Percentiles rank a stretch among this genome's conserved stretches.
phyloP scores from a whole-genome alignment of 2,329 filamentous ascomycete species.

The Verticillium zaregamsianum region DNA sequence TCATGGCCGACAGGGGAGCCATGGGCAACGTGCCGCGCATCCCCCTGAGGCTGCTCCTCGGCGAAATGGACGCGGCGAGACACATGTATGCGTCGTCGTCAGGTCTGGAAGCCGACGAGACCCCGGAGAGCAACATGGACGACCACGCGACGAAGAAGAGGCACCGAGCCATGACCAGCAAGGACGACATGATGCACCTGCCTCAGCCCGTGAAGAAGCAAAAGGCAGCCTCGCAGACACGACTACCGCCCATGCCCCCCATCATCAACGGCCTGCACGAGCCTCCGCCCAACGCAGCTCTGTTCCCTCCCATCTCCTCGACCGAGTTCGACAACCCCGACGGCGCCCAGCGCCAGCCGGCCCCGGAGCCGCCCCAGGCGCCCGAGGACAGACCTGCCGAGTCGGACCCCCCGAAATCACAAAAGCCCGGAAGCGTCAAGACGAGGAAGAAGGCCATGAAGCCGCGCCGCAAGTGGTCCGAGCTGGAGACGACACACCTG shows the following conservation, averaged over 20 bases:
- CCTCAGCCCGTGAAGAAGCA: conserved; percentile 63
- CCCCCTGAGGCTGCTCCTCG: conserved; percentile 36
- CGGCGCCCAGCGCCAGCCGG: conserved; percentile 26
- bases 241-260: conserved; percentile 48
- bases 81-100: not conserved
- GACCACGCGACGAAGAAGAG: conserved; percentile 51
- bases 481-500: conserved; percentile 60
- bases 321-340: conserved; percentile 49
- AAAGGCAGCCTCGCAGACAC: conserved; percentile 50
- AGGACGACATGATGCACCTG: conserved; percentile 60
- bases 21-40: conserved; percentile 6
- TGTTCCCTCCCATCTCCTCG: conserved; percentile 61
- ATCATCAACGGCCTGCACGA: conserved; percentile 63
- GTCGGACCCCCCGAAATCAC: conserved; percentile 18
- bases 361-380: conserved; percentile 1
- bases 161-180: conserved; percentile 39
- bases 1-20: not conserved
- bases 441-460: conserved; percentile 52
- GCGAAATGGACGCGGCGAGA: conserved; percentile 20
- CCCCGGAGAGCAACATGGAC: conserved; percentile 33
- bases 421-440: conserved; percentile 25
- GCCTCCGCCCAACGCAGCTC: conserved; percentile 54
- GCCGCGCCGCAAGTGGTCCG: conserved; percentile 59
- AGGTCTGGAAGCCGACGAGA: conserved; percentile 28
- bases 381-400: conserved; percentile 17